A percentile compares a stretch with the other conserved stretches of the same genome.
Conservation (phyloP, 371 early-diverging fungal genomes). For the Mortierella sp. region DNA sequence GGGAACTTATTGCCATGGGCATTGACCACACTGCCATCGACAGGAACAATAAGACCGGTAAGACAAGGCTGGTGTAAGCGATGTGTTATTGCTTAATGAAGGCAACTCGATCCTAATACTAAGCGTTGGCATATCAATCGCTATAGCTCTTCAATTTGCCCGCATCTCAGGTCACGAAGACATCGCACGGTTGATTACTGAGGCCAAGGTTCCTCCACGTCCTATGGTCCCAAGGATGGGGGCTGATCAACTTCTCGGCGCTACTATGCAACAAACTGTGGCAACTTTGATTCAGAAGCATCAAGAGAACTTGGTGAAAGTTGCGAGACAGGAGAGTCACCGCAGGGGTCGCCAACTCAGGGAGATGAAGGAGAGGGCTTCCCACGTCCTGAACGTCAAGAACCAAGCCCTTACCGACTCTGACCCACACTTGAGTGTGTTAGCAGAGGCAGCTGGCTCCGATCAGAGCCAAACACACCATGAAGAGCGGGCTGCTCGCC, state of each 20-base stretch:
- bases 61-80: background rate
- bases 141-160: conserved; percentile 43
- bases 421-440: background rate
- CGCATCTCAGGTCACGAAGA: conserved; percentile 20
- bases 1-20: conserved; percentile 46
- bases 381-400: conserved; percentile 23
- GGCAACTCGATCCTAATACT: background rate
- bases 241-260: background rate
- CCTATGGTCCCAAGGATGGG: conserved; percentile 29
- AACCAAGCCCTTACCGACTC: conserved; percentile 11
- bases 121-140: background rate
- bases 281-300: conserved; percentile 24
- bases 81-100: background rate
- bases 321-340: conserved; percentile 25
- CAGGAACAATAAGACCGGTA: conserved; percentile 52
- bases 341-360: conserved; percentile 21
- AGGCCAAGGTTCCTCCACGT: conserved; percentile 23
- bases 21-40: conserved; percentile 53
- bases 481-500: background rate
- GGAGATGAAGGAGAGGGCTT: conserved; percentile 29
- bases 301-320: conserved; percentile 28
- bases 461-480: background rate
- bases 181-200: conserved; percentile 23
- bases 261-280: conserved; percentile 19
- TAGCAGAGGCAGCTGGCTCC: background rate